Evolutionary conservation across 2,329 filamentous ascomycete species (phyloP).

Genomic region (Aspergillus clavatus): DNA sequence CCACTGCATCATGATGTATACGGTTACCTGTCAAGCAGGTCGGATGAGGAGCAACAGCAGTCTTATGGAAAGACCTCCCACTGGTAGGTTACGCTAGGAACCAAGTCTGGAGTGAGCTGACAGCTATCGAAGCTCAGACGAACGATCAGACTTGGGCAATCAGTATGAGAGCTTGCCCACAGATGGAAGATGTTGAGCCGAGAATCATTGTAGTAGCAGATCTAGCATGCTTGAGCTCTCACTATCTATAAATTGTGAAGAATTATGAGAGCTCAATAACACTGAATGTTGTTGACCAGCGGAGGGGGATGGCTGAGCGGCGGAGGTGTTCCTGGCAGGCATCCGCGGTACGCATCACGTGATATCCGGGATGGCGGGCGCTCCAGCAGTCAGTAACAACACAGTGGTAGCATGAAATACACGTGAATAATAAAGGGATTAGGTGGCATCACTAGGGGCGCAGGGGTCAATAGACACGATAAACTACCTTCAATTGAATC

Average conservation of each 20-base stretch:
- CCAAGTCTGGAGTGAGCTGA: constrained; percentile 18
- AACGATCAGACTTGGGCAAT: constrained; percentile 16
- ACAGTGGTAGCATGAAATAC: no score
- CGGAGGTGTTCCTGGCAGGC: constrained; percentile 10
- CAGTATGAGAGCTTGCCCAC: constrained; percentile 22
- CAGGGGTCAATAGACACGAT: no score
- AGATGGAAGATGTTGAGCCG: constrained; percentile 11
- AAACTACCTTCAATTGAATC: no score
- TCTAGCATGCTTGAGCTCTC: constrained; percentile 18
- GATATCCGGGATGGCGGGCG: constrained; percentile 2
- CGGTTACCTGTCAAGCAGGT: not conserved
- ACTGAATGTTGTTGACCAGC: not conserved
- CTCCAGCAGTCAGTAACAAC: not conserved
- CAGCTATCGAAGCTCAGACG: constrained; percentile 19
- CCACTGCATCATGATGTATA: constrained; percentile 55
- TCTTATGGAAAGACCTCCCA: not conserved
- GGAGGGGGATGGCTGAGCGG: constrained; percentile 5
- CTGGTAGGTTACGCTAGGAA: constrained; percentile 8
- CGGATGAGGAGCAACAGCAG: not conserved
- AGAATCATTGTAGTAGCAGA: constrained; percentile 27
- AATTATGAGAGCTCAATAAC: constrained; percentile 4
- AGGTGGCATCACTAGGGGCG: no score
- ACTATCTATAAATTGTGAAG: constrained; percentile 15
- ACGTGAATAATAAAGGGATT: no score
- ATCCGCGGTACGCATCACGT: constrained; percentile 13